A percentile compares a stretch with the other conserved stretches of the same genome.
Conservation (phyloP, 2,329 filamentous ascomycete species). For the Cladosporium sp. region DNA sequence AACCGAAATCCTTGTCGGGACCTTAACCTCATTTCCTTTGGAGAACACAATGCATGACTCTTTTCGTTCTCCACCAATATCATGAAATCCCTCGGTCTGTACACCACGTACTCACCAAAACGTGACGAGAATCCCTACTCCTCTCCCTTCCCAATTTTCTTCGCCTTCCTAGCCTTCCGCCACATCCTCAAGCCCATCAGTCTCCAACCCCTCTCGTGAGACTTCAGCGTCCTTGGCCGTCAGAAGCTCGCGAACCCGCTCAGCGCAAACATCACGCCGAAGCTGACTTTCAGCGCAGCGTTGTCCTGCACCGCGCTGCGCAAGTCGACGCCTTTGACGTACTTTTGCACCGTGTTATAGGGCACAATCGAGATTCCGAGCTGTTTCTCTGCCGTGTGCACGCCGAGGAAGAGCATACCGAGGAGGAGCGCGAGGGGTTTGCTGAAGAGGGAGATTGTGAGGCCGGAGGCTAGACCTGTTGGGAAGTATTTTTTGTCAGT, state of each 20-base stretch:
- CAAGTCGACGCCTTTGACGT: slow-evolving; percentile 48
- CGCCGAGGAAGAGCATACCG: slow-evolving; percentile 58
- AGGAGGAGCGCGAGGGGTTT: slow-evolving; percentile 64
- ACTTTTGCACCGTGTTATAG: slow-evolving; percentile 46
- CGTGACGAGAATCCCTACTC: too few relatives aligned
- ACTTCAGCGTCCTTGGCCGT: background rate
- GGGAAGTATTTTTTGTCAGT: too few relatives aligned
- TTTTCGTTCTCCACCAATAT: too few relatives aligned
- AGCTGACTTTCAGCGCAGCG: slow-evolving; percentile 63
- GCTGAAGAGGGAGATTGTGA: slow-evolving; percentile 67
- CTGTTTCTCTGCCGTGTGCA: slow-evolving; percentile 54
- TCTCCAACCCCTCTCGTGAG: slow-evolving; percentile 16
- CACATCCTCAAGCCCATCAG: background rate
- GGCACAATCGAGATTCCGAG: slow-evolving; percentile 48
- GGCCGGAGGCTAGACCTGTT: slow-evolving; percentile 58
- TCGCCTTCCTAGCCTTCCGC: background rate
- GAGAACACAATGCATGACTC: too few relatives aligned
- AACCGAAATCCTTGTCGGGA: too few relatives aligned
- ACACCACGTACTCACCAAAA: too few relatives aligned
- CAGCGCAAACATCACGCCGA: slow-evolving; percentile 68
- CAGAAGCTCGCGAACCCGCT: slow-evolving; percentile 60
- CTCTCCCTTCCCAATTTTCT: background rate
- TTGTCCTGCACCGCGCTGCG: slow-evolving; percentile 52
- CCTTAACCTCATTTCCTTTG: too few relatives aligned
- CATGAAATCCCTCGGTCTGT: too few relatives aligned